Evolutionary conservation across 495 filamentous ascomycete genomes (phyloP).

Genomic region (Cenococcum geophilum): DNA sequence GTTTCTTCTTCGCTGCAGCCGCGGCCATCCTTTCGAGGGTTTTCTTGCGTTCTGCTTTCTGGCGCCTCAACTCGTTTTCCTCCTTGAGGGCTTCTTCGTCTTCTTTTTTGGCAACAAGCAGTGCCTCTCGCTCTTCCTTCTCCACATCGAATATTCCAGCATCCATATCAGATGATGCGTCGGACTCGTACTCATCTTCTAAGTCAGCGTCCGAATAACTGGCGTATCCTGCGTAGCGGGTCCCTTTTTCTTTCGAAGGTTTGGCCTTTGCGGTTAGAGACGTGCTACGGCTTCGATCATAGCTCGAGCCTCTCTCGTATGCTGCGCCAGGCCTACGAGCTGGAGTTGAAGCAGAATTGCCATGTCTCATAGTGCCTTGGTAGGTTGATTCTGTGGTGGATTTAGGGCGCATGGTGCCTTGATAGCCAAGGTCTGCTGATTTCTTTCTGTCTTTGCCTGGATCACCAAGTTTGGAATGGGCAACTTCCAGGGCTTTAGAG

Average conservation of each 20-base stretch:
- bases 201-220: constrained; percentile 38
- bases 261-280: not conserved
- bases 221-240: constrained; percentile 26
- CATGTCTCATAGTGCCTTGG: constrained; percentile 52
- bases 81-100: constrained; percentile 52
- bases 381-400: constrained; percentile 42
- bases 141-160: constrained; percentile 55
- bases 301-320: constrained; percentile 13
- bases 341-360: constrained; percentile 31
- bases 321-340: constrained; percentile 38
- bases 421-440: constrained; percentile 38
- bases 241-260: constrained; percentile 12
- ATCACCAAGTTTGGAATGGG: constrained; percentile 8
- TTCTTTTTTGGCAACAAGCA: constrained; percentile 49
- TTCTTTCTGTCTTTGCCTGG: constrained; percentile 22
- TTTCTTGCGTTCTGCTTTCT: constrained; percentile 53
- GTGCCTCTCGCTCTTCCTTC: constrained; percentile 50
- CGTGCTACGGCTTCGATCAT: constrained; percentile 5
- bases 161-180: constrained; percentile 61
- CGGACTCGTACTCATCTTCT: constrained; percentile 52
- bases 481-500: not conserved
- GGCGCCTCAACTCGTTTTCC: constrained; percentile 50
- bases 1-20: constrained; percentile 37
- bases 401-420: constrained; percentile 48
- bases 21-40: constrained; percentile 42